A percentile compares a stretch with the other conserved stretches of the same genome.
phyloP scores from a whole-genome alignment of 2,329 filamentous ascomycete genomes.

The Thielaviopsis populi region DNA sequence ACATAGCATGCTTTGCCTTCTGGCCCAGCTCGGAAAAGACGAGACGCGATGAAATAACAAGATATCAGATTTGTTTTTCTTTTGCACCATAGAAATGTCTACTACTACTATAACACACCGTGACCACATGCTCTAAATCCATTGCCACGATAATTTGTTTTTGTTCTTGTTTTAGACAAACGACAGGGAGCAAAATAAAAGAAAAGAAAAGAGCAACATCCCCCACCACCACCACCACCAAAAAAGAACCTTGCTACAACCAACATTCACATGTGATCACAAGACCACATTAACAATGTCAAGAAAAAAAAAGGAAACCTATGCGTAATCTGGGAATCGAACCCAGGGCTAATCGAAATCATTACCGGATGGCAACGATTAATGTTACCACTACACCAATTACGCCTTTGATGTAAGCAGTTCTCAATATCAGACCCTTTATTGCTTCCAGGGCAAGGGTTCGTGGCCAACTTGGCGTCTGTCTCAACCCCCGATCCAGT shows the following conservation, averaged over 20 bases:
- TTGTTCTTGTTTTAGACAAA: no score
- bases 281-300: neutral
- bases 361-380: constrained; percentile 15
- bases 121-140: neutral
- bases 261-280: neutral
- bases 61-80: constrained; percentile 7
- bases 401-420: neutral
- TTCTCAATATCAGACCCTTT: no score
- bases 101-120: no score
- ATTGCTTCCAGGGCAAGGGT: no score
- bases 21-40: neutral
- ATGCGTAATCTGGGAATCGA: constrained; percentile 15
- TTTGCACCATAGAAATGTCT: neutral
- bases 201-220: no score
- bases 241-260: no score
- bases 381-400: constrained; percentile 16
- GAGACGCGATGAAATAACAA: neutral
- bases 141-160: no score
- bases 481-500: no score
- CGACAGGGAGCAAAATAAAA: no score
- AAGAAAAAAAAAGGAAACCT: neutral
- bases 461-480: no score
- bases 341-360: constrained; percentile 15
- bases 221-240: no score
- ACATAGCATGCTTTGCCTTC: neutral